Base-by-base conservation (phyloP, 2,329 filamentous ascomycete species). In the Elsinoe arachidis region DNA sequence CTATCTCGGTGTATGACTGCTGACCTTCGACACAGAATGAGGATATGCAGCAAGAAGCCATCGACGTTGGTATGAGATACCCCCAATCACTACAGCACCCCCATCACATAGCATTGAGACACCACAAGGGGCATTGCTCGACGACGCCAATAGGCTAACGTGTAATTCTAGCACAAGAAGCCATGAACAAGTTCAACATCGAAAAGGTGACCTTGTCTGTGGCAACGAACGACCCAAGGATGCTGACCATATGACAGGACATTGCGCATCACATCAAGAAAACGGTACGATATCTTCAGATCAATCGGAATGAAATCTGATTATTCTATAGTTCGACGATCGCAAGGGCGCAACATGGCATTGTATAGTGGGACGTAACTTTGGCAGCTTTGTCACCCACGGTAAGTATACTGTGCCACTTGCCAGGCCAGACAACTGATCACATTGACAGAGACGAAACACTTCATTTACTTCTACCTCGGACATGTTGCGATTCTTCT, bases 401-500 rank as follows among this genome's bases (percentile, higher is more conserved):
- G 91, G 91, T 96, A 81, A 61, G 82, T 62, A 55, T 34, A 49
- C 44, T 51, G 33, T 26, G 9, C 21, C 15, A 15, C 21, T 14
- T 23, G n/a, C 3, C n/a, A 2, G 2, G 37, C n/a, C 14, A 44
- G 11, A 6, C 15, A 12, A 37, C 57, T 68, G 44, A 68, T 69
- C 34, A 69, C 51, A 21, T 5, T 3, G 30, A 7, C 76, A 96
- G 93, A 97, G 75, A 97, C 93, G 26, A 97, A 97, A 78, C 93
- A 99, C 76, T 99, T 99, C 79, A 96, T 99, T 73, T 99, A 99
- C 79, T 99, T 99, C 79, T 99, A 99, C 78, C 87, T 99, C 60
- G 93, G 93, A 56, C 93, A 97, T 80, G 96, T 90, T 74, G 93
- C 93, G 60, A 97, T 99, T 70, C 82, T 99, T 58, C 85, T 99